A percentile compares a stretch with the other conserved stretches of the same genome.
Conservation (phyloP, 495 filamentous ascomycete species). For the Hypoxylon trugodes region DNA sequence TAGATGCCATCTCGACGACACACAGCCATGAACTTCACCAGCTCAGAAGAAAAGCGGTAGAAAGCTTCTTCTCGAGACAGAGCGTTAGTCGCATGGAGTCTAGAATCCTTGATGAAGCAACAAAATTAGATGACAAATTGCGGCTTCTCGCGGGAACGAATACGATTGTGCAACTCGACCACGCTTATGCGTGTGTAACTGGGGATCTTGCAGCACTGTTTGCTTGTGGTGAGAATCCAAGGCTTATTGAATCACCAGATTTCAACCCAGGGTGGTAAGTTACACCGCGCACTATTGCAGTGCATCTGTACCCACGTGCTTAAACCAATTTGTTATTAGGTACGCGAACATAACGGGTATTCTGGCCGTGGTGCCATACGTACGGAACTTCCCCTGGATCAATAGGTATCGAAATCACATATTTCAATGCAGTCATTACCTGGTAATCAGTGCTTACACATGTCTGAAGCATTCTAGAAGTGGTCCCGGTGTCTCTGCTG, state of each 20-base stretch:
- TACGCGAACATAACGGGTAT: too few relatives aligned
- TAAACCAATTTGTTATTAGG: too few relatives aligned
- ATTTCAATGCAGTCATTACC: neutral
- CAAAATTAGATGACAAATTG: neutral
- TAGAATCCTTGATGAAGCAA: slow-evolving; percentile 30
- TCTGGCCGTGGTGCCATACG: too few relatives aligned
- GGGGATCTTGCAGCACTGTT: neutral
- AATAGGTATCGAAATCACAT: neutral
- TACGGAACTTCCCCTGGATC: too few relatives aligned
- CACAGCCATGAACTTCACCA: slow-evolving; percentile 45
- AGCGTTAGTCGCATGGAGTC: slow-evolving; percentile 44
- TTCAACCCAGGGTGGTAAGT: neutral
- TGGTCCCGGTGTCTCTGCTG: neutral
- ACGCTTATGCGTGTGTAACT: neutral
- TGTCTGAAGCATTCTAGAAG: neutral
- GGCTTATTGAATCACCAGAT: neutral
- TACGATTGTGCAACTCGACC: neutral
- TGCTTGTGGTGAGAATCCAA: neutral
- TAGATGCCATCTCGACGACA: neutral
- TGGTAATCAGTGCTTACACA: neutral
- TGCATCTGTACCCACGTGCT: too few relatives aligned
- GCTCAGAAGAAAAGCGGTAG: slow-evolving; percentile 42
- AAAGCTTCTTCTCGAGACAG: slow-evolving; percentile 48
- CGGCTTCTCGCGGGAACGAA: neutral
- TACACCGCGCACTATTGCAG: too few relatives aligned